Evolutionary conservation across 805 yeast species (phyloP), one percentile per base, ranked within the genome.

Genomic region (Metschnikowia anglica): DNA sequence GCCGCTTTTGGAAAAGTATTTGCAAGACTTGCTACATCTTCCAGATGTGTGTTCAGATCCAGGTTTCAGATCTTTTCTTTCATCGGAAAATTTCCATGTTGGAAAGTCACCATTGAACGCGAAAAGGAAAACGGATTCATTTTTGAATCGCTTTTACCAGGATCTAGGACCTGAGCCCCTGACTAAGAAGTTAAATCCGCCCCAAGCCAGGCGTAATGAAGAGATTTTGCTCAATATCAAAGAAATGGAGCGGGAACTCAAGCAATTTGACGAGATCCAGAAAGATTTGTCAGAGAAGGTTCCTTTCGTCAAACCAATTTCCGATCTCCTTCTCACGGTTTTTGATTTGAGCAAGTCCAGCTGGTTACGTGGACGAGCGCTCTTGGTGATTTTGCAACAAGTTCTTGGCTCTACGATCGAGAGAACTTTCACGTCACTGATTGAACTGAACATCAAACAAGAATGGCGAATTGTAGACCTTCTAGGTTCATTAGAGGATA

Each of bases 341-440:
- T 90, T 90, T 62, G 80, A 85, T 23, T 62, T 87, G 17, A 77
- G 79, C 41, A 72, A 68, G 13, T 80, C 79, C 35, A 79, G 80
- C 35, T 88, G 96, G 95, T 62, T 90, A 1, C 68, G 96, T 40
- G 97, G 96, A 0, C 70, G 89, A 33, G 96, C 97, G 0, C 70
- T 88, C 7, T 73, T 89, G 28, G 80, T 88, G 4, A 79, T 90
- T 3, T 65, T 90, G 40, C 97, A 89, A 60, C 96, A 88, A 59
- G 62, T 90, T 1, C 72, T 90, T 28, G 97, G 97, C 0, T 85
- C 91, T 2, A 85, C 97, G 0, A 83, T 90, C 39, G 97, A 90
- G 56, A 82, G 80, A 56, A 78, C 76, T 41, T 73, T 80, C 4
- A 65, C 81, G 30, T 71, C 73, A 21, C 66, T 66, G 44, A 60